Conservation (phyloP, 495 filamentous ascomycete genomes). For the Aspergillus ellipticus region DNA sequence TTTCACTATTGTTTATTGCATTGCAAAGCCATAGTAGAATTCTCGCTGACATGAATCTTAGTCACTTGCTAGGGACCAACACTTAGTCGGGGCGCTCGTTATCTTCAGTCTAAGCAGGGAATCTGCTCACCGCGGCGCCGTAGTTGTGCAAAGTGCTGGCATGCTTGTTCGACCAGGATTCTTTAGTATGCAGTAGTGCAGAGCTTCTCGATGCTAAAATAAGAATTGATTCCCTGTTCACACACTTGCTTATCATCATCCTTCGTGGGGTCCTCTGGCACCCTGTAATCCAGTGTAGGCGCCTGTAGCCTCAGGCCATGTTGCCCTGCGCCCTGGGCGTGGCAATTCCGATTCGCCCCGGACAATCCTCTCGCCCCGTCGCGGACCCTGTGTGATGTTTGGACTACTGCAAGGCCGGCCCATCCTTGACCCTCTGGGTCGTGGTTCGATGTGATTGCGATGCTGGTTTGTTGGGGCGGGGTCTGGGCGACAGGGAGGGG, state of each 20-base stretch:
- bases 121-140: neutral
- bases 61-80: neutral
- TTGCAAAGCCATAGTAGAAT: constrained; percentile 5
- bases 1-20: constrained; percentile 5
- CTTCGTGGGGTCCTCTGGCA: neutral
- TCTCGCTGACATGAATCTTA: neutral
- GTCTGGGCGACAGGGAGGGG: constrained; percentile 1
- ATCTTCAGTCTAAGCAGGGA: neutral
- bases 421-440: constrained; percentile 2
- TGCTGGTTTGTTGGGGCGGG: constrained; percentile 13
- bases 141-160: constrained; percentile 11
- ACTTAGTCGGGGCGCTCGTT: neutral
- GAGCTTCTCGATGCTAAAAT: neutral
- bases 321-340: neutral
- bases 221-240: neutral
- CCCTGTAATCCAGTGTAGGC: neutral
- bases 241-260: neutral
- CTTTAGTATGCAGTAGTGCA: constrained; percentile 3
- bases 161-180: constrained; percentile 3
- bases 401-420: constrained; percentile 3
- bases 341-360: neutral
- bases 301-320: neutral
- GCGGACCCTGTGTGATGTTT: constrained; percentile 7
- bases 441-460: constrained; percentile 11
- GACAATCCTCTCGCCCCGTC: neutral